These are phyloP conservation scores for Lactifluus piperatus DNA, from an alignment of 768 basidiomycete genomes.

Conservation along the genomic window DNA sequence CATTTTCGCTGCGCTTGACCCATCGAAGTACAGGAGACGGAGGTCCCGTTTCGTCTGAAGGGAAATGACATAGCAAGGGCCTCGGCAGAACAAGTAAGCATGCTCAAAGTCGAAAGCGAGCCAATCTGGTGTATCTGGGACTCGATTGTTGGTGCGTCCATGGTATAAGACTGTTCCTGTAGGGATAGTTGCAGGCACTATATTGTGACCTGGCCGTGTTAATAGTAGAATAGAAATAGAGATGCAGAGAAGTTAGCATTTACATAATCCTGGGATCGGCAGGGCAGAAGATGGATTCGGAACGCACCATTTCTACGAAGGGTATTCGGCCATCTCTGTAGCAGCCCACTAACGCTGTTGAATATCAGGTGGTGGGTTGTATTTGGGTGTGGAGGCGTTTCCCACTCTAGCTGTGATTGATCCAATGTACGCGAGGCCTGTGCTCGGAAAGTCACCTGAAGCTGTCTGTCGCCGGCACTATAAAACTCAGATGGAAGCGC, in stretches of 20 bases:
- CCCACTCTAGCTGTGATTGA: background rate
- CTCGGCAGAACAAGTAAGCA: constrained; percentile 1
- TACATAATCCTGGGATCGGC: background rate
- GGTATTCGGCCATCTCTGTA: constrained; percentile 35
- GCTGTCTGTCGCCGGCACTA: constrained; percentile 23
- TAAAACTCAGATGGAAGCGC: constrained; percentile 9
- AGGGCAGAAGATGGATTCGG: background rate
- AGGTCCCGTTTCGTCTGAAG: constrained; percentile 12
- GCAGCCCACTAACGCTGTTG: constrained; percentile 27
- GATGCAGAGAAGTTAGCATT: background rate
- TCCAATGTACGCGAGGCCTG: no score
- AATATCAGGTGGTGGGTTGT: constrained; percentile 30
- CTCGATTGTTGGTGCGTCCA: background rate
- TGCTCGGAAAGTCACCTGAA: constrained; percentile 12
- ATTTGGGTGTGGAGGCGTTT: constrained; percentile 23
- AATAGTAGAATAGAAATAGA: no score
- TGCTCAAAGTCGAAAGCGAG: constrained; percentile 19
- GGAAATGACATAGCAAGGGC: constrained; percentile 3
- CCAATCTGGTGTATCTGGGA: constrained; percentile 15
- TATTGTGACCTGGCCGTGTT: constrained; percentile 6
- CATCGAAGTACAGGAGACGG: constrained; percentile 17
- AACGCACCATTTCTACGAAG: constrained; percentile 20
- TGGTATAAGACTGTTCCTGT: constrained; percentile 19
- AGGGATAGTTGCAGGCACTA: constrained; percentile 14
- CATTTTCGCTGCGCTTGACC: constrained; percentile 19